Evolutionary conservation across 306 rosid genomes (phyloP).

Genomic region (Senna tora): DNA sequence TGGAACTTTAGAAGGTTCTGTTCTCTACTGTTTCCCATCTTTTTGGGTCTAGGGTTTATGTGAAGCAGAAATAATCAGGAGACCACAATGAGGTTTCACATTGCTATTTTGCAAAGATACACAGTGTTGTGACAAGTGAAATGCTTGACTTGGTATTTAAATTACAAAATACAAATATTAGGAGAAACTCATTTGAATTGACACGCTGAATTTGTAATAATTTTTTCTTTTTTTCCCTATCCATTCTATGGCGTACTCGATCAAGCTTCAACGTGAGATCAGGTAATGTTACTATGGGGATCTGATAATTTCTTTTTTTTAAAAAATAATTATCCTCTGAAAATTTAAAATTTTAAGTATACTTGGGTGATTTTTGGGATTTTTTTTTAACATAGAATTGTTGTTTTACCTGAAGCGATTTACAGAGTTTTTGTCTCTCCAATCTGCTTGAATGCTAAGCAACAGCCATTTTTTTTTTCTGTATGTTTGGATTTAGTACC

Average conservation of each 20-base stretch:
- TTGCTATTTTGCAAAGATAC: slow-evolving; percentile 53
- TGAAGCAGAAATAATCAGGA: slow-evolving; percentile 53
- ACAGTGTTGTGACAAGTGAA: slow-evolving; percentile 55
- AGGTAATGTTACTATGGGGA: slow-evolving; percentile 19
- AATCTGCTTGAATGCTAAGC: no score
- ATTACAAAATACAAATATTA: slow-evolving; percentile 54
- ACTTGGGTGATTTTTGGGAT: no score
- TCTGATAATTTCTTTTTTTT: neutral
- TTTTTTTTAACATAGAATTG: no score
- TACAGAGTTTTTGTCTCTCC: no score
- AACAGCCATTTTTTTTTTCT: no score
- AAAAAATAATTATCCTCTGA: no score
- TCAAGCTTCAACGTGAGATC: slow-evolving; percentile 29
- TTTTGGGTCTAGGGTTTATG: slow-evolving; percentile 50
- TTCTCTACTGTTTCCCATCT: slow-evolving; percentile 54
- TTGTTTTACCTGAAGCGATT: no score
- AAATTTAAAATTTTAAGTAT: no score
- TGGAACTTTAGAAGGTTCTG: slow-evolving; percentile 35
- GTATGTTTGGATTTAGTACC: no score
- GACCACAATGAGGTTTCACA: slow-evolving; percentile 62
- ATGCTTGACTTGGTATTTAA: slow-evolving; percentile 62
- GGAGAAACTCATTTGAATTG: slow-evolving; percentile 46
- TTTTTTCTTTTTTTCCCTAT: slow-evolving; percentile 29
- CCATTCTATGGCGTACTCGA: slow-evolving; percentile 23
- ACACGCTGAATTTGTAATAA: slow-evolving; percentile 47